Conservation (phyloP, 2,329 filamentous ascomycete species). For the Calonectria leucothoes region DNA sequence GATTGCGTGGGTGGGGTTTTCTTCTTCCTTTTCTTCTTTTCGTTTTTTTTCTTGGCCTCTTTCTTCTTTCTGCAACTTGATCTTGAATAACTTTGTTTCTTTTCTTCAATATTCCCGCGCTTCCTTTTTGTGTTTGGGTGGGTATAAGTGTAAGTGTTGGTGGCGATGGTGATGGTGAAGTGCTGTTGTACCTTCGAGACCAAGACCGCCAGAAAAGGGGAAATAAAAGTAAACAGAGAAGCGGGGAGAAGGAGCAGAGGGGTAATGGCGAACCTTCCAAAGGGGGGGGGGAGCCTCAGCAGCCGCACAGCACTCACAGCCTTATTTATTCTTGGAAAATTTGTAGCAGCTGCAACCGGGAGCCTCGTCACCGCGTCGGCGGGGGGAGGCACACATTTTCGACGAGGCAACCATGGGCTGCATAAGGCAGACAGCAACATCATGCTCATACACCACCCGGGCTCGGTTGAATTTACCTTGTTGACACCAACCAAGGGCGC, state of each 20-base stretch:
- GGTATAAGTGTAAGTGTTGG: background rate
- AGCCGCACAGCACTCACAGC: slow-evolving; percentile 3
- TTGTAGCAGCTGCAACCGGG: background rate
- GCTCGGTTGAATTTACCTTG: background rate
- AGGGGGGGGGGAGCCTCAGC: slow-evolving; percentile 7
- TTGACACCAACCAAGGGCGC: background rate
- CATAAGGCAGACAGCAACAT: slow-evolving; percentile 10
- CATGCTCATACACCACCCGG: background rate
- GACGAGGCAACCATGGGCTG: slow-evolving; percentile 11
- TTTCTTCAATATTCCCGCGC: background rate
- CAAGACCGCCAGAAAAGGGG: background rate
- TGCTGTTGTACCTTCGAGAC: slow-evolving; percentile 19
- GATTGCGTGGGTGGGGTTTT: background rate
- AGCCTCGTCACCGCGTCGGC: background rate
- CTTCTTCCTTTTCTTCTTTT: background rate
- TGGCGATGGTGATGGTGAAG: slow-evolving; percentile 10
- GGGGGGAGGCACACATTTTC: background rate
- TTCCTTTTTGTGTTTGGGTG: background rate
- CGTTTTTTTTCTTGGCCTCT: background rate
- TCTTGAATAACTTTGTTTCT: background rate
- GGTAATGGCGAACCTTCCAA: background rate
- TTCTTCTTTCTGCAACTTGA: background rate
- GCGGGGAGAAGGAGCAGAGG: background rate
- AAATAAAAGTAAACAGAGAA: background rate
- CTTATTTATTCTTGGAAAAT: slow-evolving; percentile 13